These are phyloP conservation scores for Ganoderma multipileum DNA, from an alignment of 1,284 basidiomycete species.

Conservation along the genomic window DNA sequence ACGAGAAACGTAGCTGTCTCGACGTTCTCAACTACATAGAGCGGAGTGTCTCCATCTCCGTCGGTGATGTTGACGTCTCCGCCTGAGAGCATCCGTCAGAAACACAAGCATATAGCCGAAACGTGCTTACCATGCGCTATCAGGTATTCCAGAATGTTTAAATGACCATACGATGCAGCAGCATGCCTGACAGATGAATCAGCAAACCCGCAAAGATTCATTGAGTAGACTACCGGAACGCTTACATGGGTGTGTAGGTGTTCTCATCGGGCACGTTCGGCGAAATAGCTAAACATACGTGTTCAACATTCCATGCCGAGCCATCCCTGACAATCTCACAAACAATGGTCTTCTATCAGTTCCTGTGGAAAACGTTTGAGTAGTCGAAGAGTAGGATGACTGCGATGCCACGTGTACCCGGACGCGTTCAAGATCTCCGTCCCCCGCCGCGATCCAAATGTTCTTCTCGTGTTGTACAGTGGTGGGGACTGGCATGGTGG, in stretches of 20 bases:
- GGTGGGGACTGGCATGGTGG: conserved; percentile 42
- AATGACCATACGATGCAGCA: conserved; percentile 91
- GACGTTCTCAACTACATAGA: conserved; percentile 88
- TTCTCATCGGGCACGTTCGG: conserved; percentile 80
- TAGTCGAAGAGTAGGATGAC: not conserved
- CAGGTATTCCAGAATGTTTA: conserved; percentile 81
- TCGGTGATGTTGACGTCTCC: conserved; percentile 90
- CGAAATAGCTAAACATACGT: conserved; percentile 59
- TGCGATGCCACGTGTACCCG: conserved; percentile 34
- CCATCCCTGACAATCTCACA: conserved; percentile 23
- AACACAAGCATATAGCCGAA: conserved; percentile 9
- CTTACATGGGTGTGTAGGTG: conserved; percentile 89
- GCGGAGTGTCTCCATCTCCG: conserved; percentile 88
- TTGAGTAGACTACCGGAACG: conserved; percentile 4
- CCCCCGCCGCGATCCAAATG: conserved; percentile 91
- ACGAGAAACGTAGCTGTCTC: conserved; percentile 83
- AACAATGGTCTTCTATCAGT: conserved; percentile 37
- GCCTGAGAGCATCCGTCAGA: conserved; percentile 48
- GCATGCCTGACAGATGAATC: conserved; percentile 71
- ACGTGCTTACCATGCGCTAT: conserved; percentile 63
- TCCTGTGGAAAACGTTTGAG: conserved; percentile 25
- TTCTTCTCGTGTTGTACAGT: conserved; percentile 57
- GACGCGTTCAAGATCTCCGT: conserved; percentile 72
- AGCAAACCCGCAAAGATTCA: not conserved
- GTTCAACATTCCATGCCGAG: conserved; percentile 15